Evolutionary conservation across 2,329 filamentous ascomycete genomes (phyloP).

Genomic region (Dactylellina haptotyla): DNA sequence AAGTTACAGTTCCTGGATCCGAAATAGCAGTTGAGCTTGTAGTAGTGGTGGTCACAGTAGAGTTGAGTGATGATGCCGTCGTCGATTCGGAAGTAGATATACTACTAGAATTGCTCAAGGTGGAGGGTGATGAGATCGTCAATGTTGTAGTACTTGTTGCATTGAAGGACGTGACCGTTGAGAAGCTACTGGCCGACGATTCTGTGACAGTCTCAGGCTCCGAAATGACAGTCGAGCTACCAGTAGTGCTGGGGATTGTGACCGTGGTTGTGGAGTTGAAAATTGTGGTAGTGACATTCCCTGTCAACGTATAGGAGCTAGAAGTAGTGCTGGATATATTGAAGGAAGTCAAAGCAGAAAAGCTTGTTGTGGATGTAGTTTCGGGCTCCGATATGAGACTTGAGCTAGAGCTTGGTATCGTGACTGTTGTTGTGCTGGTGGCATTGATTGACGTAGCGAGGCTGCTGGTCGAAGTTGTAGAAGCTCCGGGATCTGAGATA

Average conservation of each 20-base stretch:
- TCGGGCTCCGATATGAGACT: constrained; percentile 13
- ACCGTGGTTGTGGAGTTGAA: constrained; percentile 38
- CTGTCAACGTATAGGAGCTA: constrained; percentile 9
- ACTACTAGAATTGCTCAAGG: background rate
- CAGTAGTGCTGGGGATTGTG: constrained; percentile 9
- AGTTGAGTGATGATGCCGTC: background rate
- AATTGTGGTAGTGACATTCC: constrained; percentile 14
- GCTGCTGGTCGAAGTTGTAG: background rate
- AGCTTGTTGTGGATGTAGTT: constrained; percentile 6
- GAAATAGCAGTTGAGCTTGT: constrained; percentile 1
- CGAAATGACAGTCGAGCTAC: background rate
- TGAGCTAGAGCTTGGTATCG: constrained; percentile 2
- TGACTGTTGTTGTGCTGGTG: constrained; percentile 23
- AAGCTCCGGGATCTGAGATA: constrained; percentile 5
- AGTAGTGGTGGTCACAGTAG: background rate
- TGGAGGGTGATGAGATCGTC: constrained; percentile 1
- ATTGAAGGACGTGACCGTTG: constrained; percentile 22
- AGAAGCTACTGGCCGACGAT: background rate
- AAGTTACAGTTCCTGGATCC: constrained; percentile 2
- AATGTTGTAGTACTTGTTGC: constrained; percentile 18
- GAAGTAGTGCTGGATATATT: constrained; percentile 15
- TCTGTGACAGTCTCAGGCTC: constrained; percentile 7
- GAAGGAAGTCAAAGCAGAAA: constrained; percentile 20
- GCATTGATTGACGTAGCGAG: constrained; percentile 26
- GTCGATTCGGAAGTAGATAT: background rate